Base-by-base conservation (phyloP, 805 yeast species). In the Ogataea parapolymorpha region DNA sequence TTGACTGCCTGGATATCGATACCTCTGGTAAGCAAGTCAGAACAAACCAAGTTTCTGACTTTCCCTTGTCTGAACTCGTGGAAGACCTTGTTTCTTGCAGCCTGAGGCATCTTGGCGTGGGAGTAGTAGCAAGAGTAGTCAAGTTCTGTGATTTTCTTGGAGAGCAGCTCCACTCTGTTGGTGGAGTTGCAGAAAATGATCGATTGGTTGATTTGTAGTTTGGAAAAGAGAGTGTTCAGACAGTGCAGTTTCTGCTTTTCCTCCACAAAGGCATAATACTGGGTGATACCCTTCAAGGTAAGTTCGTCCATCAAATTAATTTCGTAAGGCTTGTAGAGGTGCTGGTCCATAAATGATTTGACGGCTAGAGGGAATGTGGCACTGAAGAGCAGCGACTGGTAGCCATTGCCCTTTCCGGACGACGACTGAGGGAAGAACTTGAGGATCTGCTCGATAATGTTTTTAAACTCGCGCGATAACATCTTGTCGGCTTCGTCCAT, bases 401-500 rank as follows among this genome's bases (percentile, higher is more conserved):
- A 82, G 48, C 74, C 76, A 43, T 71, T 59, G 30, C 59, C 62
- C 34, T 51, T 50, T 26, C 58, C 57, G 14, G 49, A 34, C 54
- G 72, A 64, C 14, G 54, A 55, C 35, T 57, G 46, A 25, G 97
- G 95, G 75, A 91, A 80, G 58, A 84, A 86, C 32, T 72, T 71
- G 55, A 93, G 72, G 48, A 91, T 85, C 63, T 87, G 95, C 63
- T 86, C 95, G 49, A 91, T 86, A 42, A 90, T 82, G 26, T 79
- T 77, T 53, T 85, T 84, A 66, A 93, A 93, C 59, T 93, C 99
- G 54, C 87, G 80, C 27, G 93, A 80, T 45, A 93, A 76, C 85
- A 93, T 86, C 66, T 93, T 93, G 67, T 93, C 99, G 43, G 99
- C 99, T 73, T 93, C 99, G 66, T 93, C 99, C 97, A 93, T 89